Percentiles rank a stretch among this genome's conserved stretches.
Evolutionary conservation across 495 filamentous ascomycete species (phyloP).

Genomic region (Hypomontagnella monticulosa): DNA sequence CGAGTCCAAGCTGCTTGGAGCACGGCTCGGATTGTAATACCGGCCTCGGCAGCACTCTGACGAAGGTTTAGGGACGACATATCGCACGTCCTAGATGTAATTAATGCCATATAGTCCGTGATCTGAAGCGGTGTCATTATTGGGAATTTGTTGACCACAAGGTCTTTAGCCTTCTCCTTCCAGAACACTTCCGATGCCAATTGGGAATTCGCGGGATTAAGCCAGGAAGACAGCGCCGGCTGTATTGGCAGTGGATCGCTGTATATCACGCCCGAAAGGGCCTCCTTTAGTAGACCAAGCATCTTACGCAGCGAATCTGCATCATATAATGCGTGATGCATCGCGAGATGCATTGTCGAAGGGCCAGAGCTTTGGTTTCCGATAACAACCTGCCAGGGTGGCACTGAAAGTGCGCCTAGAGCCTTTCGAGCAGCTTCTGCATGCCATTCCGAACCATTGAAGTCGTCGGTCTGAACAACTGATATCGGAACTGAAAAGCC

Average conservation of each 20-base stretch:
- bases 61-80: conserved; percentile 58
- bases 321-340: conserved; percentile 84
- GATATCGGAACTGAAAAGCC: conserved; percentile 31
- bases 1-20: conserved; percentile 79
- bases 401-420: conserved; percentile 14
- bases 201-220: conserved; percentile 53
- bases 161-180: conserved; percentile 60
- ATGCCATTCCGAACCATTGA: conserved; percentile 48
- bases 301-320: conserved; percentile 71
- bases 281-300: conserved; percentile 61
- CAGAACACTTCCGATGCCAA: conserved; percentile 66
- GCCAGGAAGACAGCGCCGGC: conserved; percentile 60
- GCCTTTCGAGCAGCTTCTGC: conserved; percentile 17
- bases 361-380: conserved; percentile 21
- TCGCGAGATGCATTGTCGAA: conserved; percentile 57
- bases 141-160: conserved; percentile 71
- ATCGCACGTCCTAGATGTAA: conserved; percentile 52
- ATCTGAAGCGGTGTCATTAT: conserved; percentile 70
- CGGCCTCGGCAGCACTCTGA: conserved; percentile 56
- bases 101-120: conserved; percentile 47
- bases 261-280: conserved; percentile 8
- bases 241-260: conserved; percentile 43
- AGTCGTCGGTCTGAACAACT: conserved; percentile 17
- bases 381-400: conserved; percentile 48
- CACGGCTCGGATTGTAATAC: conserved; percentile 75